These are phyloP conservation scores for Cymodocea nodosa DNA, from an alignment of 116 monocot genomes.

Conservation along the genomic window DNA sequence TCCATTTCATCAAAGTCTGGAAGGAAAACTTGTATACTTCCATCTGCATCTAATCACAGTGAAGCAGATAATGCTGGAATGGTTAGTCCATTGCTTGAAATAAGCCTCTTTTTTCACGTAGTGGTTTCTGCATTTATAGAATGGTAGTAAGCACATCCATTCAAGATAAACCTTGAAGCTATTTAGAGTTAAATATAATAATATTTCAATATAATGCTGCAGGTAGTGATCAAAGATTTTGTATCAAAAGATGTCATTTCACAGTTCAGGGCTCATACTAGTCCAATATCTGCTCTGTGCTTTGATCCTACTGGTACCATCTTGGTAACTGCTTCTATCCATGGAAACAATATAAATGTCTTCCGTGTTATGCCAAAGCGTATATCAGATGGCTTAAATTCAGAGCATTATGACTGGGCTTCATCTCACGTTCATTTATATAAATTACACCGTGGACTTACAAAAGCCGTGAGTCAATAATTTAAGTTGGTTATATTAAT, in stretches of 20 bases:
- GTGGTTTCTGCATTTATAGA: background rate
- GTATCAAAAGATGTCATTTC: slow-evolving; percentile 71
- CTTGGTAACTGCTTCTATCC: slow-evolving; percentile 85
- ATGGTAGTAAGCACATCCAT: background rate
- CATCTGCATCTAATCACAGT: slow-evolving; percentile 35
- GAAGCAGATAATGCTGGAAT: slow-evolving; percentile 95
- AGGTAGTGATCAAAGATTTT: slow-evolving; percentile 95
- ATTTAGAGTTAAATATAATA: background rate
- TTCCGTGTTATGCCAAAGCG: slow-evolving; percentile 72
- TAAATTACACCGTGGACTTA: slow-evolving; percentile 93
- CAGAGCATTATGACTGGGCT: slow-evolving; percentile 61
- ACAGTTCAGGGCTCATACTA: slow-evolving; percentile 93
- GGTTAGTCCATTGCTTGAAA: slow-evolving; percentile 31
- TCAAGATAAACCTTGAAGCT: background rate
- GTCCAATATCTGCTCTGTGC: slow-evolving; percentile 94
- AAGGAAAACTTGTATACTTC: slow-evolving; percentile 45
- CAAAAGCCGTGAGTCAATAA: slow-evolving; percentile 66
- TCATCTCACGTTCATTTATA: slow-evolving; percentile 90
- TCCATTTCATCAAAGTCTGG: slow-evolving; percentile 50
- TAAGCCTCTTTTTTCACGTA: background rate
- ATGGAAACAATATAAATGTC: slow-evolving; percentile 94
- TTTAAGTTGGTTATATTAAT: background rate
- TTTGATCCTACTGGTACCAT: slow-evolving; percentile 96
- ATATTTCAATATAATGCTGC: slow-evolving; percentile 5
- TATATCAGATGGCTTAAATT: slow-evolving; percentile 36